A percentile compares a stretch with the other conserved stretches of the same genome.
These are phyloP conservation scores for Cyclotella choctawhatcheeana DNA, from an alignment of 108 stramenopile genomes.

Conservation along the genomic window DNA sequence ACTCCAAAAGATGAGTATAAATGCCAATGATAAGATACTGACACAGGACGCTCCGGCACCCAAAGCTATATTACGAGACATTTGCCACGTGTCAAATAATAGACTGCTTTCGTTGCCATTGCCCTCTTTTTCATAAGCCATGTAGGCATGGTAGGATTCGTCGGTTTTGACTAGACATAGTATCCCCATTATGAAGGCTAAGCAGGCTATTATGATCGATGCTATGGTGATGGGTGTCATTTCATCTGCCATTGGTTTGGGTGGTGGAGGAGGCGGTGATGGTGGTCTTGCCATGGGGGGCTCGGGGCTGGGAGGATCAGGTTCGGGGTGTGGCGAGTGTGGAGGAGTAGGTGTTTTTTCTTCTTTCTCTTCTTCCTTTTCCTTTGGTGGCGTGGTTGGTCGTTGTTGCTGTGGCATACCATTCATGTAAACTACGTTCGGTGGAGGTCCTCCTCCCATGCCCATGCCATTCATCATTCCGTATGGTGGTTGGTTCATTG, in stretches of 20 bases:
- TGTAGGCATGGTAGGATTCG: constrained; percentile 3
- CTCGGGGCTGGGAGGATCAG: too few species aligned
- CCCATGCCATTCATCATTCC: not conserved
- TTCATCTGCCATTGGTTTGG: constrained; percentile 4
- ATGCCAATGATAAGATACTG: constrained; percentile 14
- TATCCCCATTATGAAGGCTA: constrained; percentile 9
- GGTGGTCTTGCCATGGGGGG: constrained; percentile 10
- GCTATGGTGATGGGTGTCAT: constrained; percentile 5
- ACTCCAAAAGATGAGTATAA: constrained; percentile 21
- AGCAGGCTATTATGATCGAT: not conserved
- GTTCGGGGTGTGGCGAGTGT: not conserved
- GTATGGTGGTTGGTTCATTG: too few species aligned
- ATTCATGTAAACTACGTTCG: constrained; percentile 7
- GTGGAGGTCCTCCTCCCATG: not conserved
- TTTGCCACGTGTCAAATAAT: constrained; percentile 11
- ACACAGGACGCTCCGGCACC: constrained; percentile 17
- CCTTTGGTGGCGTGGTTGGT: not conserved
- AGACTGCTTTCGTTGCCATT: not conserved
- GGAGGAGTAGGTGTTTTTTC: constrained; percentile 11
- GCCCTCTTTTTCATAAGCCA: not conserved
- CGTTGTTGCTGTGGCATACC: not conserved
- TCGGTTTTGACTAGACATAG: not conserved
- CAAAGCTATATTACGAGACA: constrained; percentile 15
- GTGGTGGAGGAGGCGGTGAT: constrained; percentile 2
- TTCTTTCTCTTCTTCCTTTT: too few species aligned